Conservation (phyloP, 2,329 filamentous ascomycete genomes). For the Clonostachys sp. region DNA sequence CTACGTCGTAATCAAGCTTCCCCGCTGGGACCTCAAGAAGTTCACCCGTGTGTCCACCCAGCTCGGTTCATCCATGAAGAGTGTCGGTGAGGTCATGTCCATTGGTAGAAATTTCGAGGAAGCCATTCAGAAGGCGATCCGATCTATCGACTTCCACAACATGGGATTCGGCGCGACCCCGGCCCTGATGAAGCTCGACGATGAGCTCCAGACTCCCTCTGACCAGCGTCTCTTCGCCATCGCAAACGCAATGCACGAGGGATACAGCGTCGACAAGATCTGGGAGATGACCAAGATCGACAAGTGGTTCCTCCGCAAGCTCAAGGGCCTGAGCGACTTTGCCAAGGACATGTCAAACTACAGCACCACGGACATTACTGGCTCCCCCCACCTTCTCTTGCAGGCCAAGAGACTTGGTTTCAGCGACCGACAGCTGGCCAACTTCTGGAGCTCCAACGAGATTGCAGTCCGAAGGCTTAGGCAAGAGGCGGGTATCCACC, state of each 20-base stretch:
- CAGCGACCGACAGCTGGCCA: conserved; percentile 87
- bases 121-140: conserved; percentile 96
- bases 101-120: conserved; percentile 97
- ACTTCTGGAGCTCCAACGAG: conserved; percentile 93
- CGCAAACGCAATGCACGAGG: conserved; percentile 92
- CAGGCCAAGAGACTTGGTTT: conserved; percentile 93
- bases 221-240: conserved; percentile 97
- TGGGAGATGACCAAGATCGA: conserved; percentile 98
- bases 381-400: conserved; percentile 62
- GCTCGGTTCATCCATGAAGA: conserved; percentile 98
- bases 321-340: conserved; percentile 89
- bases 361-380: conserved; percentile 58
- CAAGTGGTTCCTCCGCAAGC: conserved; percentile 93
- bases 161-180: conserved; percentile 89
- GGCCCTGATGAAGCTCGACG: conserved; percentile 91
- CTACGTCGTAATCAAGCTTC: conserved; percentile 98
- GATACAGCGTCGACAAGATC: conserved; percentile 93
- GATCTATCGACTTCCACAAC: conserved; percentile 92
- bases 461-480: conserved; percentile 80
- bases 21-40: conserved; percentile 98
- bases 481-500: conserved; percentile 80
- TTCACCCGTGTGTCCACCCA: conserved; percentile 95
- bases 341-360: conserved; percentile 71
- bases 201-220: conserved; percentile 93
- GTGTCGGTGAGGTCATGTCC: conserved; percentile 98